Percentiles rank a stretch among this genome's conserved stretches.
These are phyloP conservation scores for Starmerella stigmatis DNA, from an alignment of 805 yeast species.

Conservation along the genomic window DNA sequence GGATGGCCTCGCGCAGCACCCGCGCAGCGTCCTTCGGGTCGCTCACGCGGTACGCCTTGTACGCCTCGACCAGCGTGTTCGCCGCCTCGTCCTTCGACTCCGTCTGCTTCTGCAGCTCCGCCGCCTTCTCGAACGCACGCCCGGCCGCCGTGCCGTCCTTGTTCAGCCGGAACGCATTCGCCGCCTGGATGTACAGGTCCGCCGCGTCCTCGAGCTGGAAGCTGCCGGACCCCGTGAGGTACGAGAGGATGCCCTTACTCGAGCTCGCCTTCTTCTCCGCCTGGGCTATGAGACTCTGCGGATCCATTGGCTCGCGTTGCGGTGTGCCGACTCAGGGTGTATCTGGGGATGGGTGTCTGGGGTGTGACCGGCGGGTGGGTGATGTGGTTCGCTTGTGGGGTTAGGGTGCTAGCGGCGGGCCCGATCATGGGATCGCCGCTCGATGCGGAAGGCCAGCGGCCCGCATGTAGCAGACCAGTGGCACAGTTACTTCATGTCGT, in stretches of 20 bases:
- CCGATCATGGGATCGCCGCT: background rate
- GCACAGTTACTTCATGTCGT: no score
- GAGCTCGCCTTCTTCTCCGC: slow-evolving; percentile 62
- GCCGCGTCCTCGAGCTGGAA: slow-evolving; percentile 81
- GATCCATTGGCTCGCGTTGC: slow-evolving; percentile 19
- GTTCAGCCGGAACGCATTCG: slow-evolving; percentile 70
- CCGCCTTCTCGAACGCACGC: slow-evolving; percentile 72
- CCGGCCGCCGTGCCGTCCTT: slow-evolving; percentile 69
- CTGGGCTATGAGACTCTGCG: slow-evolving; percentile 31
- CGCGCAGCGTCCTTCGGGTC: slow-evolving; percentile 69
- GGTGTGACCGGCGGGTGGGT: no score
- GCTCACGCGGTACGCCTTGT: slow-evolving; percentile 67
- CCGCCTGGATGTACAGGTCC: slow-evolving; percentile 84
- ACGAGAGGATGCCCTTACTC: slow-evolving; percentile 47
- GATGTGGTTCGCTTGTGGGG: no score
- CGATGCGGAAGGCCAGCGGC: no score
- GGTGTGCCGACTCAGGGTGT: background rate
- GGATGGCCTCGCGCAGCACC: slow-evolving; percentile 65
- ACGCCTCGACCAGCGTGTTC: slow-evolving; percentile 79
- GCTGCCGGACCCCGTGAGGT: slow-evolving; percentile 45
- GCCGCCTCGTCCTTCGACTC: slow-evolving; percentile 85
- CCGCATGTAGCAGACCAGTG: no score
- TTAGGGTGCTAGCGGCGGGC: background rate
- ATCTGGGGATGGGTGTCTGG: background rate
- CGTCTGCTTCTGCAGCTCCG: slow-evolving; percentile 62